Evolutionary conservation across 2,329 filamentous ascomycete genomes (phyloP).

Genomic region (Byssothecium circinans): DNA sequence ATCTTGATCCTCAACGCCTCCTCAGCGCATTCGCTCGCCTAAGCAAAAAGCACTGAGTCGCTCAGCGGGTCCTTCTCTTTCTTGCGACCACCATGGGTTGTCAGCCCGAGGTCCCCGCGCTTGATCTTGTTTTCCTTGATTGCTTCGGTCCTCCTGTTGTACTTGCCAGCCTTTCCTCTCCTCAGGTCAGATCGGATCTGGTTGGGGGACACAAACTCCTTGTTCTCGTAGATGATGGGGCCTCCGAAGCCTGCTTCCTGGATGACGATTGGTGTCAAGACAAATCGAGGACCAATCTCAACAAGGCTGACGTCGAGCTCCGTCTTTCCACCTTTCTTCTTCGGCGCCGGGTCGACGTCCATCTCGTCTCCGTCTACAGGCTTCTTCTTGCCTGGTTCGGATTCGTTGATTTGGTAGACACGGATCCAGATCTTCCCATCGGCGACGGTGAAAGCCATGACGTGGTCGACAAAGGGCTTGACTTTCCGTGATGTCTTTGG

Average conservation of each 20-base stretch:
- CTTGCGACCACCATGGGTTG: slow-evolving; percentile 65
- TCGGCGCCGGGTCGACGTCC: slow-evolving; percentile 36
- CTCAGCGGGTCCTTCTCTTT: slow-evolving; percentile 71
- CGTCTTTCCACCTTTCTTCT: slow-evolving; percentile 51
- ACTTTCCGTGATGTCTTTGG: slow-evolving; percentile 84
- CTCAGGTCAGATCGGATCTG: slow-evolving; percentile 83
- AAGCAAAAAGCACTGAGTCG: slow-evolving; percentile 75
- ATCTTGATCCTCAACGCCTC: slow-evolving; percentile 10
- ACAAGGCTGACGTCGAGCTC: slow-evolving; percentile 80
- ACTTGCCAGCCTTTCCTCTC: slow-evolving; percentile 72
- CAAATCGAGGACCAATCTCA: slow-evolving; percentile 92
- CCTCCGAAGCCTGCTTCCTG: slow-evolving; percentile 94
- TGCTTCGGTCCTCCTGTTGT: slow-evolving; percentile 76
- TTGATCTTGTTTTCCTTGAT: slow-evolving; percentile 71
- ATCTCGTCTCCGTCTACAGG: slow-evolving; percentile 45
- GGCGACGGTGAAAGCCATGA: slow-evolving; percentile 87
- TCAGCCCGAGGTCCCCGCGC: slow-evolving; percentile 75
- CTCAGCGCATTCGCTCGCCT: slow-evolving; percentile 28
- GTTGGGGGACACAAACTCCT: slow-evolving; percentile 95
- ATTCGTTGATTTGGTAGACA: slow-evolving; percentile 90
- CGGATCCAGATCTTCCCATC: slow-evolving; percentile 96
- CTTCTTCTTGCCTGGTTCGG: slow-evolving; percentile 61
- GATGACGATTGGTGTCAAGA: slow-evolving; percentile 91
- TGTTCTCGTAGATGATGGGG: slow-evolving; percentile 97
- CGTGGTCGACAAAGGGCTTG: slow-evolving; percentile 95